Evolutionary conservation across 805 yeast genomes (phyloP), one percentile per base, ranked within the genome.

Genomic region (Candida xiaguanensis): DNA sequence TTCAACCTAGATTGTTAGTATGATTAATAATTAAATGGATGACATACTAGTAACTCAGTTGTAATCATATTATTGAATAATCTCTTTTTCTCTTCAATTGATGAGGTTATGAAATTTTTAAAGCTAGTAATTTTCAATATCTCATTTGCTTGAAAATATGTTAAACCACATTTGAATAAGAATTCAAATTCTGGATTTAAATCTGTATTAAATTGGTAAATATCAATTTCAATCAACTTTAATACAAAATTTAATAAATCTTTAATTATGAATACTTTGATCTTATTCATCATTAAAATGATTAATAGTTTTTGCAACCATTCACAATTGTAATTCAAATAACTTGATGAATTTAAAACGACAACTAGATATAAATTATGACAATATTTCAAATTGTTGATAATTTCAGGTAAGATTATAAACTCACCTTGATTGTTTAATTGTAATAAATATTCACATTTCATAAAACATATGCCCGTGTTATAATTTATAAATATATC

Each of bases 1-100:
- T 18, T 25, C 17, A 29, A n/a, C n/a, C 40, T 35, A 15, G 8
- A 13, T 12, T 4, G 37, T 38, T 32, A 38, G 41, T 38, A 32
- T n/a, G n/a, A n/a, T n/a, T n/a, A n/a, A n/a, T n/a, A n/a, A n/a
- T n/a, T n/a, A n/a, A n/a, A n/a, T n/a, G n/a, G n/a, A n/a, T n/a
- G n/a, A 26, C 43, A 8, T 30, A 40, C 43, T 16, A 40, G 26
- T 23, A 36, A n/a, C 15, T 23, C 29, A 5, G 8, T 8, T 2
- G 39, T 22, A 3, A 40, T 25, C 2, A 14, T 18, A 4, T 36
- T n/a, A 3, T 18, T 11, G 20, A 40, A 40, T 3, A 19, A 4
- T 8, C 30, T 14, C 5, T 17, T 3, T 16, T 32, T 35, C 12
- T n/a, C 31, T 18, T 24, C 15, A 12, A 23, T 19, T n/a, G 26